phyloP scores from a whole-genome alignment of 2,329 filamentous ascomycete genomes.

The Elsinoe perseae region DNA sequence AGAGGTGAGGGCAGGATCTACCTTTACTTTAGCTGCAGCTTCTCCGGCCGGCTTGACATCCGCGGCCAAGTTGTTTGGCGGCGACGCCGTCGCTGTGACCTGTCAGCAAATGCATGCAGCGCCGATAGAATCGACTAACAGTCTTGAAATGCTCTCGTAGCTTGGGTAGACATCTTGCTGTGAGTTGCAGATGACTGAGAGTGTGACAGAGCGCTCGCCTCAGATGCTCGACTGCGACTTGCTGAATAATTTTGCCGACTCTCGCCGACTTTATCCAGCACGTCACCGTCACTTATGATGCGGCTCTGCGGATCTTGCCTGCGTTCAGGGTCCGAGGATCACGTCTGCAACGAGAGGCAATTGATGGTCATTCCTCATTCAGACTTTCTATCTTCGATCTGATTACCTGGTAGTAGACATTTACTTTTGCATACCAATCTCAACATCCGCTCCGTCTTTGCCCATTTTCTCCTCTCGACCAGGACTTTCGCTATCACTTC shows the following conservation, averaged over 20 bases:
- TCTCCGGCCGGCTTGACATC: conserved; percentile 36
- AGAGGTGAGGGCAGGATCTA: conserved; percentile 23
- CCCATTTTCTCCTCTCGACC: no score
- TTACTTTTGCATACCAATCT: no score
- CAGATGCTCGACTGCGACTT: not conserved
- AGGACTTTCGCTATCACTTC: no score
- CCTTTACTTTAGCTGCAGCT: conserved; percentile 39
- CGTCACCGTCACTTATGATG: not conserved
- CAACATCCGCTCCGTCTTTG: no score
- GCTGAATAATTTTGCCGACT: conserved; percentile 12
- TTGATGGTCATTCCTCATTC: no score
- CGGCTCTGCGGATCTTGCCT: conserved; percentile 2
- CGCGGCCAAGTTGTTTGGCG: conserved; percentile 38
- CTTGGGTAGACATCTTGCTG: conserved; percentile 11
- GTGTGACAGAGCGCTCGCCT: no score
- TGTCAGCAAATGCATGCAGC: not conserved
- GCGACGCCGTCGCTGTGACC: conserved; percentile 13
- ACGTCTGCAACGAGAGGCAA: not conserved
- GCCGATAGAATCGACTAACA: not conserved
- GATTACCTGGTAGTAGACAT: no score
- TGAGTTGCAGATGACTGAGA: not conserved
- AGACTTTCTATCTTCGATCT: no score
- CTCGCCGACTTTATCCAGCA: conserved; percentile 1
- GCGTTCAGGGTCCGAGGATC: not conserved
- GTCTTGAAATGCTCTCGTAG: conserved; percentile 5